Conservation (phyloP, 371 early-diverging fungal genomes). For the Sporodiniella umbellata region DNA sequence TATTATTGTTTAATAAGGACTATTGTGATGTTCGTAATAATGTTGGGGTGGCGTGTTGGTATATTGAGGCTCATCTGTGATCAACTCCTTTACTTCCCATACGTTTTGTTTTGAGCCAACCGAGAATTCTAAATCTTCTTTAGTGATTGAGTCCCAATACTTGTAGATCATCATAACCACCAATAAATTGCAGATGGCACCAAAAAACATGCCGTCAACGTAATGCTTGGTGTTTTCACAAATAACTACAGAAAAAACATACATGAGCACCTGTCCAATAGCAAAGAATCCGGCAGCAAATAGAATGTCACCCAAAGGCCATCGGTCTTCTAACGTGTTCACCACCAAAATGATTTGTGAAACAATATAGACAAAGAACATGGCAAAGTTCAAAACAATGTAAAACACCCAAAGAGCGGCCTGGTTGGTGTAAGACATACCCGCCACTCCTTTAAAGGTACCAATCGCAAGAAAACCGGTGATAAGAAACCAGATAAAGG, state of each 20-base stretch:
- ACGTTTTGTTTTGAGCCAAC: conserved; percentile 62
- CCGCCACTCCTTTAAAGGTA: conserved; percentile 61
- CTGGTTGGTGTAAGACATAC: conserved; percentile 53
- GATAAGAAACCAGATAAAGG: conserved; percentile 58
- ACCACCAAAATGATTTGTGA: conserved; percentile 83
- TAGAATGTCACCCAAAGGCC: conserved; percentile 77
- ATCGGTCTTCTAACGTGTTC: conserved; percentile 80
- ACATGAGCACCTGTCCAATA: conserved; percentile 65
- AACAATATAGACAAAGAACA: conserved; percentile 69
- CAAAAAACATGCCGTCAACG: conserved; percentile 87
- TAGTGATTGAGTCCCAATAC: conserved; percentile 90
- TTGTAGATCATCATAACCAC: conserved; percentile 93
- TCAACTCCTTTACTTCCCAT: conserved; percentile 76
- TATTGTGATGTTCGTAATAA: not conserved
- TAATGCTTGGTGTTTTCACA: conserved; percentile 79
- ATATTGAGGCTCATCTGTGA: conserved; percentile 37
- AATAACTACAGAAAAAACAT: conserved; percentile 58
- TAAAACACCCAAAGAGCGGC: conserved; percentile 67
- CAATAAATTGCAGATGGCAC: conserved; percentile 69
- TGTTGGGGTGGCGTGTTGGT: not conserved
- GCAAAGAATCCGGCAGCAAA: conserved; percentile 72
- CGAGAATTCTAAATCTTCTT: conserved; percentile 86
- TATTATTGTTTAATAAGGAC: not conserved
- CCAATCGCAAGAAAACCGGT: conserved; percentile 67
- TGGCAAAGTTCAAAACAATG: conserved; percentile 65